Base-by-base conservation (phyloP, 2,329 filamentous ascomycete species). In the Aspergillus udagawae region DNA sequence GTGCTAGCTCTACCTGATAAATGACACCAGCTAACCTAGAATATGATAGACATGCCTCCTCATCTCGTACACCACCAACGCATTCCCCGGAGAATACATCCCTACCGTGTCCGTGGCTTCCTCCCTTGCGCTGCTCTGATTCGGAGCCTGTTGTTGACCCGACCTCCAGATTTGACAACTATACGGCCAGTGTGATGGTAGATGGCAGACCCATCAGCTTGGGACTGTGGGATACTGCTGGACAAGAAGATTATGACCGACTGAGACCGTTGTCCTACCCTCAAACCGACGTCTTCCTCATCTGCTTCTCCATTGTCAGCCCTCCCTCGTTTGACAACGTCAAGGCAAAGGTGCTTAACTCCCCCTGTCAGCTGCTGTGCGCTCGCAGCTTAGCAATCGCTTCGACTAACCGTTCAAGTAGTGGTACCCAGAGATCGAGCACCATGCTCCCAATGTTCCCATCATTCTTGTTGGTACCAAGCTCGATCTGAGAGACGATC, bases 1-100 rank as follows among this genome's bases (percentile, higher is more conserved):
- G 32, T 17, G 32, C 14, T 38, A 17, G 17, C 32, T 17, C 6
- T 38, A 7, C 5, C 14, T 17, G 32, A 14, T 38, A 3, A 17
- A 38, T 38, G 14, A 17, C 14, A 38, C 14, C 14, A 17, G 32
- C 35, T 52, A 42, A 58, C 54, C 42, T 47, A 21, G 25, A 23
- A n/a, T 27, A 45, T 45, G 38, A 42, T 63, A 97, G 93, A 99
- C 94, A 83, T 99, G 94, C 82, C 87, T 99, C 59, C 87, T 99
- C 70, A 99, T 99, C 75, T 97, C 93, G 53, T 99, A 99, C 81
- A 97, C 94, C 63, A 99, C 94, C 63, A 99, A 97, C 81, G 94
- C 94, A 65, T 99, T 99, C 77, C 94, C 94, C n/a, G 94, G 94
- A 77, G 94, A 99, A 83, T 99, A 99, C 79, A 97, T 99, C 69